Evolutionary conservation across 2,329 filamentous ascomycete genomes (phyloP), one percentile per base, ranked within the genome.

Genomic region (Nectriaceae sp.): DNA sequence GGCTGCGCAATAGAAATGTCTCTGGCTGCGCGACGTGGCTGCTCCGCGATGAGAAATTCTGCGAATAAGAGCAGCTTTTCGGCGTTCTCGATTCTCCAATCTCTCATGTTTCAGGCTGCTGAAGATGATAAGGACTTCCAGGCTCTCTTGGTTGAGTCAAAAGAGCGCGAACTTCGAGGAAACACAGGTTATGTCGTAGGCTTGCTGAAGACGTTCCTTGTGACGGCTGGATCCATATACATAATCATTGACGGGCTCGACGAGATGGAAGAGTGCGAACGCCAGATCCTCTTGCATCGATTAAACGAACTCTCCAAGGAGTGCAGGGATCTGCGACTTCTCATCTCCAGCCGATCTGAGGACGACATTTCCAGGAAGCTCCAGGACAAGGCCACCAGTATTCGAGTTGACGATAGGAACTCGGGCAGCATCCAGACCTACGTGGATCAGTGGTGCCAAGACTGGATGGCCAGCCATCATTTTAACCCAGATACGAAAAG

Each of bases 201-300:
- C 5, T 21, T 45, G 31, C 21, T 36, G 11, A 26, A 36, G 5
- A 29, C 20, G 3, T 29, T 53, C 3, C 40, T 53, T 2, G 11
- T 3, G 3, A 26, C 19, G 0, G 37, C 37, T n/a, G 41, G 40
- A 1, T 15, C 22, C 3, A 35, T 42, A 4, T 39, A 24, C 11
- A 36, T 53, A 5, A 37, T 55, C 1, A 42, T 55, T 15, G 53
- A 55, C 13, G 53, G 53, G 0, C 11, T 55, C 2, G 53, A 55
- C 31, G 53, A 55, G 35, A 45, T 49, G 6, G 40, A 50, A 3
- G 38, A 53, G 10, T 22, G 8, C 8, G 47, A 53, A 15, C 43
- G 44, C 3, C 16, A n/a, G 2, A 39, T 33, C 8, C 15, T 49
- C 5, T 13, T 50, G 3, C 21, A 42, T 8, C 29, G 19, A 5